Evolutionary conservation across 306 rosid genomes (phyloP).

Genomic region (Vachellia pachyceras): DNA sequence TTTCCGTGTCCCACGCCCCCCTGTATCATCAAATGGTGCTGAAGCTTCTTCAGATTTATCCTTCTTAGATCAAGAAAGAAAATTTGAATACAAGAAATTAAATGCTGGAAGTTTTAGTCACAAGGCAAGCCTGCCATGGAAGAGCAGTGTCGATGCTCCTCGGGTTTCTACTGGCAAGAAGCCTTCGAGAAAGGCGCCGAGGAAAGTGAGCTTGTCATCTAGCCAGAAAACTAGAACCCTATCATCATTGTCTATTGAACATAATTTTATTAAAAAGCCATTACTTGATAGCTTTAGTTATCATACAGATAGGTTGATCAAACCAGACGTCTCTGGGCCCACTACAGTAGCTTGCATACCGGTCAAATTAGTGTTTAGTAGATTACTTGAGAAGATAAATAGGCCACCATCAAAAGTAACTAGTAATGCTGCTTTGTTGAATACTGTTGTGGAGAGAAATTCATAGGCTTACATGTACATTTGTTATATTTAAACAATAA

Average conservation of each 20-base stretch:
- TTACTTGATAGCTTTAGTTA: constrained; percentile 53
- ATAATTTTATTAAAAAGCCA: constrained; percentile 59
- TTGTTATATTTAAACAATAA: constrained; percentile 64
- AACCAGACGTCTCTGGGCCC: constrained; percentile 74
- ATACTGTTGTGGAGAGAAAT: constrained; percentile 64
- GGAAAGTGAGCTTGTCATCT: constrained; percentile 73
- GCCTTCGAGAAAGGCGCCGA: constrained; percentile 58
- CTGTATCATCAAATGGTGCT: constrained; percentile 54
- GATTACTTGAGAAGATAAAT: constrained; percentile 98
- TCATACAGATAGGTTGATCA: constrained; percentile 68
- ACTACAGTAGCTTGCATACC: constrained; percentile 98
- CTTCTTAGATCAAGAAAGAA: constrained; percentile 63
- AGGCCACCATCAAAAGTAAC: constrained; percentile 86
- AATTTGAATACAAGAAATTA: constrained; percentile 49
- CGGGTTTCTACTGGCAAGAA: constrained; percentile 60
- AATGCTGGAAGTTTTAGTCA: constrained; percentile 61
- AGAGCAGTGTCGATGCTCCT: constrained; percentile 44
- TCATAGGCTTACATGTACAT: constrained; percentile 81
- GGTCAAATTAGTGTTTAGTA: constrained; percentile 88
- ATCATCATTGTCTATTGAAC: constrained; percentile 78
- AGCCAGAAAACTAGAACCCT: constrained; percentile 96
- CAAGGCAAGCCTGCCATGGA: constrained; percentile 57
- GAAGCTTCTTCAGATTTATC: constrained; percentile 60
- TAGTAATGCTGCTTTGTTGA: constrained; percentile 62
- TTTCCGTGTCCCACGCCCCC: constrained; percentile 88